These are phyloP conservation scores for Furcasterigmium sp. DNA, from an alignment of 2,329 filamentous ascomycete genomes.

Conservation along the genomic window DNA sequence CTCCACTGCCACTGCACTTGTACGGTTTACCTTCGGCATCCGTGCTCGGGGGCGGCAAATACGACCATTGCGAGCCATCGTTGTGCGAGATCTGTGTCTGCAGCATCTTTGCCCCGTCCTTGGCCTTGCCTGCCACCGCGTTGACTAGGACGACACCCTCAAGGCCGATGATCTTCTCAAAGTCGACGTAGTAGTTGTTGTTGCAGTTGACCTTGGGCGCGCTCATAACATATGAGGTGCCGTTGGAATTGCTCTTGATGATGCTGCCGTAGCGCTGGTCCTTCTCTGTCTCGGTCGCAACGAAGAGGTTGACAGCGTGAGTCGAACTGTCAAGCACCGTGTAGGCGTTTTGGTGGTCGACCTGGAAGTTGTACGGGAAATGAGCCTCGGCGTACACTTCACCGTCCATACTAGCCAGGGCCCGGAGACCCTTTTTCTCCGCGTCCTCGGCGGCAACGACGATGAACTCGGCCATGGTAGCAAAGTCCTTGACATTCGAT, in stretches of 20 bases:
- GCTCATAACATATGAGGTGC: slow-evolving; percentile 88
- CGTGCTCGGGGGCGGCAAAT: slow-evolving; percentile 65
- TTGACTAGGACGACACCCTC: slow-evolving; percentile 91
- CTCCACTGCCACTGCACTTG: slow-evolving; percentile 57
- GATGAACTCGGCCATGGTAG: slow-evolving; percentile 95
- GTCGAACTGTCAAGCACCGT: slow-evolving; percentile 94
- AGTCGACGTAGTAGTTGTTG: slow-evolving; percentile 75
- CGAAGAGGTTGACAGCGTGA: slow-evolving; percentile 90
- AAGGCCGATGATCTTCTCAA: slow-evolving; percentile 89
- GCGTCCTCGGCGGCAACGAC: slow-evolving; percentile 74
- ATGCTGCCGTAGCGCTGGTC: slow-evolving; percentile 76
- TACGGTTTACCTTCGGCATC: slow-evolving; percentile 69
- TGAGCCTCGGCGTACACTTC: slow-evolving; percentile 73
- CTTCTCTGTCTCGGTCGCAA: slow-evolving; percentile 64
- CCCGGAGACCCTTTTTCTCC: slow-evolving; percentile 63
- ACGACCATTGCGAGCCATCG: slow-evolving; percentile 83
- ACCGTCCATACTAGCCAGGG: slow-evolving; percentile 82
- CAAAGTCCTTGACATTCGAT: slow-evolving; percentile 75
- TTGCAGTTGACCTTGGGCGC: slow-evolving; percentile 79
- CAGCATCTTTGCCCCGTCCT: slow-evolving; percentile 69
- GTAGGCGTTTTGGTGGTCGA: slow-evolving; percentile 75
- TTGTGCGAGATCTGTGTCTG: slow-evolving; percentile 95
- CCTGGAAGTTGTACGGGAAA: slow-evolving; percentile 81
- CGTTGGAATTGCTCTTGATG: slow-evolving; percentile 97
- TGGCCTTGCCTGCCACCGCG: slow-evolving; percentile 68